Percentiles rank a stretch among this genome's conserved stretches.
Evolutionary conservation across 371 early-diverging fungal genomes (phyloP).

Genomic region (Mucor mucedo): DNA sequence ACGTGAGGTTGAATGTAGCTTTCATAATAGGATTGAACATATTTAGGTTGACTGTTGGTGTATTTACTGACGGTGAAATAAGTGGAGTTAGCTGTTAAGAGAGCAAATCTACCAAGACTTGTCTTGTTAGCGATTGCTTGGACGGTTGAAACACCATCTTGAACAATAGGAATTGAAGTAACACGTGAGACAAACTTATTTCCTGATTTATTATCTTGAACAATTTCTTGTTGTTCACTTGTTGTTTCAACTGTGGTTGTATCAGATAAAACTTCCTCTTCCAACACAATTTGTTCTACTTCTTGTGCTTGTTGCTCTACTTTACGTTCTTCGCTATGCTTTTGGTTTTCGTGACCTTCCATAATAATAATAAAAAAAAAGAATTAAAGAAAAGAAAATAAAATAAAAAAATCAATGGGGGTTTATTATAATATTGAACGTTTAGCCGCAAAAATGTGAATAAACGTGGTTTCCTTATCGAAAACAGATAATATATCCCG

Average conservation of each 20-base stretch:
- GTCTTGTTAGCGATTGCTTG: slow-evolving; percentile 60
- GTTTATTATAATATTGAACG: not conserved
- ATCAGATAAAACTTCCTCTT: slow-evolving; percentile 22
- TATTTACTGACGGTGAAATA: slow-evolving; percentile 41
- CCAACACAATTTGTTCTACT: slow-evolving; percentile 9
- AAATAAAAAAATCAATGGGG: not conserved
- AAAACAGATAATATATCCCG: not conserved
- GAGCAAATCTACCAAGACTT: slow-evolving; percentile 59
- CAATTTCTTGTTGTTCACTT: not conserved
- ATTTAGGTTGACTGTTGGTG: slow-evolving; percentile 39
- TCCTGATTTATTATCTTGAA: not conserved
- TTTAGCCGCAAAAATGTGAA: not conserved
- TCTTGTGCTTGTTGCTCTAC: not conserved
- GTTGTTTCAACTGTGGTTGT: slow-evolving; percentile 10
- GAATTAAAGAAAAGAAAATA: not conserved
- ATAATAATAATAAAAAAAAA: slow-evolving; percentile 2
- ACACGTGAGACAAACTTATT: slow-evolving; percentile 59
- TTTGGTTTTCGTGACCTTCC: slow-evolving; percentile 1
- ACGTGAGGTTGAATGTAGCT: slow-evolving; percentile 64
- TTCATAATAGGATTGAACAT: slow-evolving; percentile 57
- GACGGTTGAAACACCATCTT: slow-evolving; percentile 63
- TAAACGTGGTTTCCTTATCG: too few relatives aligned
- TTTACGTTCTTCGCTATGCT: slow-evolving; percentile 1
- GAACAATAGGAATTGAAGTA: slow-evolving; percentile 66
- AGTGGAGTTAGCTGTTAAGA: slow-evolving; percentile 51